Percentiles rank a stretch among this genome's conserved stretches.
Conservation (phyloP, 1,284 basidiomycete species). For the Testicularia cyperi region DNA sequence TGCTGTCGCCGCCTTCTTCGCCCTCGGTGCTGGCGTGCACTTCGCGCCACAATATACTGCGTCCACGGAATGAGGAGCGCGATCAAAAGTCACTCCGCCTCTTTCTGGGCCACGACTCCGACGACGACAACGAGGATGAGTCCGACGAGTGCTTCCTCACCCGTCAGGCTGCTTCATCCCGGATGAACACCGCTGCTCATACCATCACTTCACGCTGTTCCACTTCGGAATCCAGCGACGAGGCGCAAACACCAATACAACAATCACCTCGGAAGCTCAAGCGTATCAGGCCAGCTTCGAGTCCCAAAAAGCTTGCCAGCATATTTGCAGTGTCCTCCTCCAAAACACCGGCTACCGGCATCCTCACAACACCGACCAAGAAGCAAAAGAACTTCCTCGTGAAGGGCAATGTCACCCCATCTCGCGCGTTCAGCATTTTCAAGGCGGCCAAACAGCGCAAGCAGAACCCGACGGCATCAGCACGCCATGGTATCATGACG, state of each 20-base stretch:
- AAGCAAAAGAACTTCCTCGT: slow-evolving; percentile 27
- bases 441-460: slow-evolving; percentile 24
- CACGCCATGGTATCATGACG: slow-evolving; percentile 27
- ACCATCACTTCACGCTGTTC: too few relatives aligned
- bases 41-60: slow-evolving; percentile 31
- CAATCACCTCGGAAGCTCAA: too few relatives aligned
- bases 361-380: slow-evolving; percentile 21
- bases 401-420: slow-evolving; percentile 48
- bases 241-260: too few relatives aligned
- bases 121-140: slow-evolving; percentile 1
- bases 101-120: slow-evolving; percentile 28
- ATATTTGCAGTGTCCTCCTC: slow-evolving; percentile 1
- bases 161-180: not conserved
- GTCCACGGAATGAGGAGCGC: slow-evolving; percentile 1
- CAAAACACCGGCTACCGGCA: too few relatives aligned
- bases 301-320: slow-evolving; percentile 10
- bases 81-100: slow-evolving; percentile 32
- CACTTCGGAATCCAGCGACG: not conserved
- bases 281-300: not conserved
- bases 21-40: slow-evolving; percentile 34
- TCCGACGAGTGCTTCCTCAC: not conserved
- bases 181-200: too few relatives aligned
- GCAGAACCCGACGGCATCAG: slow-evolving; percentile 4
- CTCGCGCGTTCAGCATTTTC: slow-evolving; percentile 38
- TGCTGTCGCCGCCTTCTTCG: slow-evolving; percentile 28